Percentiles rank a stretch among this genome's conserved stretches.
phyloP scores from a whole-genome alignment of 1,284 basidiomycete species.

The Austroboletus niveus region DNA sequence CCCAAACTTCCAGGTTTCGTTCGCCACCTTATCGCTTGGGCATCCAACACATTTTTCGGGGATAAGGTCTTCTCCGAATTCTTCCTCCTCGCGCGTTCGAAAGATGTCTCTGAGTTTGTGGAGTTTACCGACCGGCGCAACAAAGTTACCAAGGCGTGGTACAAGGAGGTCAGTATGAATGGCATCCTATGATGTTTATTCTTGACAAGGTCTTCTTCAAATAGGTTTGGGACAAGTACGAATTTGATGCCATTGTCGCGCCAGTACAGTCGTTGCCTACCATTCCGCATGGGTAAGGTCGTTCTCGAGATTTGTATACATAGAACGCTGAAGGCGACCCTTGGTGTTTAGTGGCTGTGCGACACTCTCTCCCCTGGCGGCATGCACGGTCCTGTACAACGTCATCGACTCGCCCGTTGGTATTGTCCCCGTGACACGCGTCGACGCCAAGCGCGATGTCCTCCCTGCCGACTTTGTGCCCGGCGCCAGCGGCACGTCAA shows the following conservation, averaged over 20 bases:
- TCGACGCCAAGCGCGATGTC: slow-evolving; percentile 62
- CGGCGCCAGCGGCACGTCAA: slow-evolving; percentile 45
- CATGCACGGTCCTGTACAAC: slow-evolving; percentile 63
- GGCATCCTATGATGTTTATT: background rate
- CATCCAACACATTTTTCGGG: slow-evolving; percentile 46
- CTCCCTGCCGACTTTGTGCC: slow-evolving; percentile 58
- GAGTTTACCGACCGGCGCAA: slow-evolving; percentile 50
- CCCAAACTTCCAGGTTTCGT: slow-evolving; percentile 60
- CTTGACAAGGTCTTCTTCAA: background rate
- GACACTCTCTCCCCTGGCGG: slow-evolving; percentile 52
- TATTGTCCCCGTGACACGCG: slow-evolving; percentile 76
- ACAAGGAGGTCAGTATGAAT: slow-evolving; percentile 47
- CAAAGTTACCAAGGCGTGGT: slow-evolving; percentile 51
- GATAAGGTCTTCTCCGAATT: slow-evolving; percentile 56
- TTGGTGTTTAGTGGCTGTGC: slow-evolving; percentile 44
- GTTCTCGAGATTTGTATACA: background rate
- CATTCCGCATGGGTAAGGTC: slow-evolving; percentile 63
- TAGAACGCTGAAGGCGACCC: background rate
- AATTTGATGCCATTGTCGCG: slow-evolving; percentile 75
- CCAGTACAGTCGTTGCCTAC: slow-evolving; percentile 74
- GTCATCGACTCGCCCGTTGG: slow-evolving; percentile 78
- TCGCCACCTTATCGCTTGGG: slow-evolving; percentile 48
- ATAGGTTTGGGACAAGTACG: slow-evolving; percentile 66
- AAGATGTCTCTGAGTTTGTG: slow-evolving; percentile 58
- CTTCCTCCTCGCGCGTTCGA: slow-evolving; percentile 46